Evolutionary conservation across 345 rosid genomes (phyloP).

Genomic region (Psidium friedrichsthalianum): DNA sequence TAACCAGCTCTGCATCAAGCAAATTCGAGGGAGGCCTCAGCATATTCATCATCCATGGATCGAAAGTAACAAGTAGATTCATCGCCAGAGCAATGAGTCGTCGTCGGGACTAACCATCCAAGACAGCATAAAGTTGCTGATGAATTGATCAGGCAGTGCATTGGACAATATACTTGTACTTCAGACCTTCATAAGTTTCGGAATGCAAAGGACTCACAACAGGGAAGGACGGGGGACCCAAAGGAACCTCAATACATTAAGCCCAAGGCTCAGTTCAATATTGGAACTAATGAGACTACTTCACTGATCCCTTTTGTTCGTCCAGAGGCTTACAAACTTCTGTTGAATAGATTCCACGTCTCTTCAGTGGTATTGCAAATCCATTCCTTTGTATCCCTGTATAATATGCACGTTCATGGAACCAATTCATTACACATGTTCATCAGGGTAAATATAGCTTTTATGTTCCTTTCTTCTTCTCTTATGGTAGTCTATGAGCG

Average conservation of each 20-base stretch:
- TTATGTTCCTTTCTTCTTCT: not conserved
- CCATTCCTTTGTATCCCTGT: constrained; percentile 70
- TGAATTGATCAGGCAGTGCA: not conserved
- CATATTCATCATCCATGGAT: not conserved
- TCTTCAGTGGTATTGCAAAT: constrained; percentile 35
- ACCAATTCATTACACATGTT: not conserved
- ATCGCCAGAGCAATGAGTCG: not conserved
- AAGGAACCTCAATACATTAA: not conserved
- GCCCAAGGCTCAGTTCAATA: not conserved
- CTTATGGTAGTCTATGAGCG: not conserved
- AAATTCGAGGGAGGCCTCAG: not conserved
- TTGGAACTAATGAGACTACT: constrained; percentile 50
- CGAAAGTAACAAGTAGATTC: not conserved
- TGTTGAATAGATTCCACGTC: too few relatives aligned
- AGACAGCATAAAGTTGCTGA: not conserved
- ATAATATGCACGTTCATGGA: not conserved
- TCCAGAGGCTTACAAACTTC: too few relatives aligned
- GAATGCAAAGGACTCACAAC: not conserved
- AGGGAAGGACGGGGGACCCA: not conserved
- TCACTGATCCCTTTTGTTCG: constrained; percentile 41
- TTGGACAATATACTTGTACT: not conserved
- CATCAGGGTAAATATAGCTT: not conserved
- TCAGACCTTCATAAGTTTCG: not conserved
- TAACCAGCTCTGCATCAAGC: not conserved
- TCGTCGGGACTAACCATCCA: not conserved